Percentiles rank a stretch among this genome's conserved stretches.
Evolutionary conservation across 2,329 filamentous ascomycete species (phyloP).

Genomic region (Cadophora malorum): DNA sequence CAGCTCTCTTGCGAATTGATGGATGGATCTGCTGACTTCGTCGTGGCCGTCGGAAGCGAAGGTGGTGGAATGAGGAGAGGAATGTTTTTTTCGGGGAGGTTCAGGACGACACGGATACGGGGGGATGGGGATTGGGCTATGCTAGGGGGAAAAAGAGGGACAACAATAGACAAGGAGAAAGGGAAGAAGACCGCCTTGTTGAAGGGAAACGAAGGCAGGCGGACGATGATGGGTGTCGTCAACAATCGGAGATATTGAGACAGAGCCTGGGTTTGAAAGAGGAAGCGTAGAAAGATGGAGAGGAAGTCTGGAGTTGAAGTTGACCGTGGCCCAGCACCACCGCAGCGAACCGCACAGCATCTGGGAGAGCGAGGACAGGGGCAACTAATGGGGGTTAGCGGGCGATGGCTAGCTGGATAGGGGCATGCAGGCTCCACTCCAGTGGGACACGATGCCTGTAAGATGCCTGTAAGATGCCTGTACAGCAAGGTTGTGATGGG

Average conservation of each 20-base stretch:
- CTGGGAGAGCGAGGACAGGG: constrained; percentile 16
- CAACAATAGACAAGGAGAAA: constrained; percentile 29
- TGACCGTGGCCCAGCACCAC: constrained; percentile 3
- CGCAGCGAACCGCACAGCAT: not conserved
- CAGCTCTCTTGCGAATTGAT: constrained; percentile 27
- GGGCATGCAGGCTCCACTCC: constrained; percentile 6
- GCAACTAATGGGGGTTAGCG: not conserved
- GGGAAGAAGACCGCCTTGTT: constrained; percentile 23
- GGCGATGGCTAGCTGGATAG: constrained; percentile 9
- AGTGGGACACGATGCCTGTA: not conserved
- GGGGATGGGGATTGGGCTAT: constrained; percentile 1
- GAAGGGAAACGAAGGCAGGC: constrained; percentile 19
- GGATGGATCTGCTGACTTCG: constrained; percentile 22
- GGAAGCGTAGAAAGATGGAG: constrained; percentile 25
- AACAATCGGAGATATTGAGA: constrained; percentile 28
- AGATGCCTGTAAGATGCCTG: constrained; percentile 3
- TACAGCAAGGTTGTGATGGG: not conserved
- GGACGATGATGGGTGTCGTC: constrained; percentile 27
- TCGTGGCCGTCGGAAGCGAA: constrained; percentile 34
- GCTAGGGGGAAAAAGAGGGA: constrained; percentile 33
- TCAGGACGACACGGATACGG: constrained; percentile 19
- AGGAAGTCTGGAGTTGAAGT: constrained; percentile 16
- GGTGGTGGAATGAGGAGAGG: constrained; percentile 34
- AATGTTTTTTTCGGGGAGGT: constrained; percentile 28
- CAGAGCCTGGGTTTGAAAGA: constrained; percentile 22